Evolutionary conservation across 2,329 filamentous ascomycete genomes (phyloP), one percentile per base, ranked within the genome.

Genomic region (Fusarium haematococcum): DNA sequence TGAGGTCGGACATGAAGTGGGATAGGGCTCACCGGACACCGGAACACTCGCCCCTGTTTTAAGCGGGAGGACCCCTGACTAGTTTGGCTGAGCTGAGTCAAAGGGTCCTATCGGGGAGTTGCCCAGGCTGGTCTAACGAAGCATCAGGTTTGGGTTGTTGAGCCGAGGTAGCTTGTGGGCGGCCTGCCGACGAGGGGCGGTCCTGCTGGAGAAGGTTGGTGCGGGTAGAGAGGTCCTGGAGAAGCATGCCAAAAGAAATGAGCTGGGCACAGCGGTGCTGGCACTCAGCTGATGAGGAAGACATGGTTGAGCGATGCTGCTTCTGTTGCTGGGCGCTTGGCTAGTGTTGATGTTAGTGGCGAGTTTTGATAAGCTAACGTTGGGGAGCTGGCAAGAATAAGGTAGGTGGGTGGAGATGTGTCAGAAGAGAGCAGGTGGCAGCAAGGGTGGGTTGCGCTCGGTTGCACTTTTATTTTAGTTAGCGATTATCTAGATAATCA

Each of bases 181-280:
- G 23, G 18, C 37, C 52, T 37, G 66, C 20, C 13, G 68, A 14
- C 18, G 68, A 25, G 20, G 67, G 27, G 23, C 23, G 67, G 25
- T 20, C 18, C 18, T 50, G 50, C 6, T 75, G 60, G 14, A 81
- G 68, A 10, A 80, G 50, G 14, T 61, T 72, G 27, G 81, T 82
- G 18, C 75, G 69, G 13, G 78, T 80, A 11, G 81, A 79, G 16
- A 84, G 65, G 39, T 80, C 64, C 37, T 84, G 83, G 6, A 84
- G 77, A 23, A 83, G 68, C 32, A 84, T 80, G 37, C 80, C 83
- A 67, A 84, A 80, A 6, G 82, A 82, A 27, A 84, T 78, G 60
- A 84, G 76, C 30, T 82, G 69, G 30, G 81, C 81, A 65, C 83
- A 83, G 58, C 79, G 74, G 23, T 67, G 63, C 23, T 81, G 74